Percentiles rank a stretch among this genome's conserved stretches.
Conservation (phyloP, 2,329 filamentous ascomycete species). For the Metarhizium guizhouense region DNA sequence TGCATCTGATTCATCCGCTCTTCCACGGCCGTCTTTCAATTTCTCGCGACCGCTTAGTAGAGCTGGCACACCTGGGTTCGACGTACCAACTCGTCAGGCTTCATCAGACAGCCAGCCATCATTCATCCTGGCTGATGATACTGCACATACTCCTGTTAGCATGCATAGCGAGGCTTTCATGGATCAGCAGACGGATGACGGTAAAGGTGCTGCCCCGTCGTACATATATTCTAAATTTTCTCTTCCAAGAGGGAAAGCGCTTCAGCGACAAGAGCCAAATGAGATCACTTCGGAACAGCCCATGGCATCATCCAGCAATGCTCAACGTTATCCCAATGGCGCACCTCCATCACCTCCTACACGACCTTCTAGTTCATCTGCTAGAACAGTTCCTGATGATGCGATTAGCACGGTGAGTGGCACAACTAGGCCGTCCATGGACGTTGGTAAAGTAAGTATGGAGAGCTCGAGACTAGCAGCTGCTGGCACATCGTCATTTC, state of each 20-base stretch:
- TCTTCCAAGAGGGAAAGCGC: conserved; percentile 70
- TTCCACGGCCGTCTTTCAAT: conserved; percentile 75
- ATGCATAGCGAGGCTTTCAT: conserved; percentile 62
- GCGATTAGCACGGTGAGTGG: conserved; percentile 18
- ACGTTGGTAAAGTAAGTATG: conserved; percentile 40
- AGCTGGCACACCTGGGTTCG: conserved; percentile 50
- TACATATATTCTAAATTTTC: conserved; percentile 83
- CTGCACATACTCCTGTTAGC: conserved; percentile 60
- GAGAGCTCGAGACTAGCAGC: conserved; percentile 31
- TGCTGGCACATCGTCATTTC: conserved; percentile 32
- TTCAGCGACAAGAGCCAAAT: conserved; percentile 59
- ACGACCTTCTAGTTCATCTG: conserved; percentile 48
- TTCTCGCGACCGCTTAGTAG: conserved; percentile 87
- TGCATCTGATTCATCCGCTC: conserved; percentile 67
- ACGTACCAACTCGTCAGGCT: conserved; percentile 51
- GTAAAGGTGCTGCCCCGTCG: conserved; percentile 49
- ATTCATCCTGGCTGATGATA: conserved; percentile 54
- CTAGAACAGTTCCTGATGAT: conserved; percentile 29
- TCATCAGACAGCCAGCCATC: conserved; percentile 61
- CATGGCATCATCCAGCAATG: conserved; percentile 28
- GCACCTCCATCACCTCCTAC: conserved; percentile 55
- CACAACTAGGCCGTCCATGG: conserved; percentile 36
- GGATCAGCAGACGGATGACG: conserved; percentile 39
- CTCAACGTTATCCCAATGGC: conserved; percentile 31
- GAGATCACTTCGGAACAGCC: conserved; percentile 52